Percentiles rank a stretch among this genome's conserved stretches.
These are phyloP conservation scores for Steccherinum ochraceum DNA, from an alignment of 768 basidiomycete genomes.

Conservation along the genomic window DNA sequence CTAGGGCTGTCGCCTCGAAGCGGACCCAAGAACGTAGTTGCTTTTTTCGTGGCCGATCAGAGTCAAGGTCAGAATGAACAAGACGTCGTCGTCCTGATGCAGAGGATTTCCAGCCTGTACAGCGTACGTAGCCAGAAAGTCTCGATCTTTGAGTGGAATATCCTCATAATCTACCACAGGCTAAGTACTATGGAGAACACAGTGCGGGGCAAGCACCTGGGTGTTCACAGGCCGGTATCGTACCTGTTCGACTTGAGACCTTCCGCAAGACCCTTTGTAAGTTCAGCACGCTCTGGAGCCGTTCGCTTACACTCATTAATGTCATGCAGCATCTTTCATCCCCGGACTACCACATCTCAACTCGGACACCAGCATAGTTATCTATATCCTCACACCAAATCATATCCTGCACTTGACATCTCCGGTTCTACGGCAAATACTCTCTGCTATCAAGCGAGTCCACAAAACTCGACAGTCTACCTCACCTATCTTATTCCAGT, in stretches of 20 bases:
- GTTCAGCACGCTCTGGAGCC: conserved; percentile 14
- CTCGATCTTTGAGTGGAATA: too few relatives aligned
- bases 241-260: conserved; percentile 61
- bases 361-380: conserved; percentile 39
- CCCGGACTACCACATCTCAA: too few relatives aligned
- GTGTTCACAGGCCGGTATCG: conserved; percentile 48
- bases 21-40: conserved; percentile 65
- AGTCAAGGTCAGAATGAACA: conserved; percentile 39
- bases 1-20: conserved; percentile 64
- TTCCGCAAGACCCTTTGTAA: conserved; percentile 63
- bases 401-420: conserved; percentile 58
- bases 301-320: too few relatives aligned
- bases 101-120: conserved; percentile 46
- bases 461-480: conserved; percentile 30
- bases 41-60: conserved; percentile 66
- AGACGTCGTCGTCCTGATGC: conserved; percentile 56
- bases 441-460: conserved; percentile 55
- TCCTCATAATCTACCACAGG: too few relatives aligned
- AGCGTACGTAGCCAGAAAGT: conserved; percentile 49
- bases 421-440: conserved; percentile 59
- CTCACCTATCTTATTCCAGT: conserved; percentile 56
- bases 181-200: conserved; percentile 55
- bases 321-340: too few relatives aligned
- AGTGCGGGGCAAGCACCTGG: conserved; percentile 40
- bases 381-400: conserved; percentile 65